These are phyloP conservation scores for Sclerotinia nivalis DNA, from an alignment of 2,329 filamentous ascomycete species.

Conservation along the genomic window DNA sequence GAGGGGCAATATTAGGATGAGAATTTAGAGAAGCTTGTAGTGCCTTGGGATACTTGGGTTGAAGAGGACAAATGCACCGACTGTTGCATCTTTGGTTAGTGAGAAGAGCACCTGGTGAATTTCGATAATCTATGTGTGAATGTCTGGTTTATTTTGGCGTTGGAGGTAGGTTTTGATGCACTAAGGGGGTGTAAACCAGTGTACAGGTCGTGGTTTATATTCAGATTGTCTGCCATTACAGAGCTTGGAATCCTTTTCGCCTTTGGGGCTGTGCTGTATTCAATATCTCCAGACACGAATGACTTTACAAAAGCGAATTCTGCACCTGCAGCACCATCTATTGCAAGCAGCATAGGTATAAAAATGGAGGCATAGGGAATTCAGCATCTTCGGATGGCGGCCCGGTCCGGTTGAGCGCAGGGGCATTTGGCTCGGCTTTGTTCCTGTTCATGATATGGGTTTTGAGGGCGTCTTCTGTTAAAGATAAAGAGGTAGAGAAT, in stretches of 20 bases:
- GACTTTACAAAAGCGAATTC: too few relatives aligned
- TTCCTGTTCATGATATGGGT: not conserved
- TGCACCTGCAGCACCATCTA: not conserved
- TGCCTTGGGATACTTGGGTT: too few relatives aligned
- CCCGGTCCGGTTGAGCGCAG: not conserved
- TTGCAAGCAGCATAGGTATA: not conserved
- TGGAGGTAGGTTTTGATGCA: not conserved
- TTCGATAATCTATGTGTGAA: too few relatives aligned
- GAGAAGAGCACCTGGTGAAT: not conserved
- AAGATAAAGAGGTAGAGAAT: not conserved
- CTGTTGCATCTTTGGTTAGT: too few relatives aligned
- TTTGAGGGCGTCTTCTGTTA: not conserved
- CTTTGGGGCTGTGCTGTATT: not conserved
- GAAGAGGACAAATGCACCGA: too few relatives aligned
- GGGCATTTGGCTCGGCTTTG: not conserved
- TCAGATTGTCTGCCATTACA: not conserved
- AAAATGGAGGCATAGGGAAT: not conserved
- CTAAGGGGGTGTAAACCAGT: not conserved
- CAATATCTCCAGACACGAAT: not conserved
- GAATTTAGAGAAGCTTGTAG: too few relatives aligned
- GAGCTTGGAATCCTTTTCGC: not conserved
- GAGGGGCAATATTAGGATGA: too few relatives aligned
- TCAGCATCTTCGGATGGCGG: not conserved
- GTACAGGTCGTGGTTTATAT: not conserved
- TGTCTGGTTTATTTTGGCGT: not conserved